phyloP scores from a whole-genome alignment of 1,284 basidiomycete genomes.

The Trametes pubescens region DNA sequence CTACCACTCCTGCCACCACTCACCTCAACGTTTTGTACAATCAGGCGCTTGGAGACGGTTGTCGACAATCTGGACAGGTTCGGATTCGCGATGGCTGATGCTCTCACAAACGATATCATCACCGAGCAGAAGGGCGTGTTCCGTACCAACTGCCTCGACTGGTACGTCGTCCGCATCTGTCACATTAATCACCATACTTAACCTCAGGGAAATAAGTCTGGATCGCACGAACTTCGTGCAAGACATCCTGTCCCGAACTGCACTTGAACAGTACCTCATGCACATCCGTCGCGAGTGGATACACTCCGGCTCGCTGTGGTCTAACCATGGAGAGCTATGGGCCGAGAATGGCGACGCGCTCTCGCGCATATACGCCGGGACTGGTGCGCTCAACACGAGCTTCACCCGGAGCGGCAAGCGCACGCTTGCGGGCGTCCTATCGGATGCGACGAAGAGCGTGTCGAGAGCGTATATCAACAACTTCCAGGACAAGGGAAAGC shows the following conservation, averaged over 20 bases:
- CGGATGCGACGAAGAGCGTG: slow-evolving; percentile 97
- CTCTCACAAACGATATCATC: slow-evolving; percentile 69
- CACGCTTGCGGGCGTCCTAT: slow-evolving; percentile 89
- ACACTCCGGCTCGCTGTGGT: slow-evolving; percentile 79
- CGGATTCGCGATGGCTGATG: slow-evolving; percentile 86
- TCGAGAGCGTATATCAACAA: slow-evolving; percentile 97
- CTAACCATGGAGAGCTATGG: slow-evolving; percentile 92
- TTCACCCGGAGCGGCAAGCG: slow-evolving; percentile 95
- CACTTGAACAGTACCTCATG: slow-evolving; percentile 77
- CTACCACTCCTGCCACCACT: not conserved
- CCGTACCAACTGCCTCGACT: slow-evolving; percentile 95
- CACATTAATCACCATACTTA: not conserved
- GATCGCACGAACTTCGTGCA: slow-evolving; percentile 99
- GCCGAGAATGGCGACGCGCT: slow-evolving; percentile 95
- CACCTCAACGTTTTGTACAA: not conserved
- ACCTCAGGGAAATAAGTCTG: slow-evolving; percentile 59
- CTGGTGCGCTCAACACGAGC: slow-evolving; percentile 95
- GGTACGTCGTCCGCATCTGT: slow-evolving; percentile 57
- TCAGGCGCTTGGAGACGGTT: slow-evolving; percentile 68
- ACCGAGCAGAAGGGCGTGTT: slow-evolving; percentile 91
- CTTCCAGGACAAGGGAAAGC: slow-evolving; percentile 96
- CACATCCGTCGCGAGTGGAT: slow-evolving; percentile 80
- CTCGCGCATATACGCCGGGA: slow-evolving; percentile 95
- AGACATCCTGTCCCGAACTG: slow-evolving; percentile 86
- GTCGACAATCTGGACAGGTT: slow-evolving; percentile 78